Evolutionary conservation across 2,329 filamentous ascomycete genomes (phyloP), one percentile per base, ranked within the genome.

Genomic region (Colletotrichum echinochloae): DNA sequence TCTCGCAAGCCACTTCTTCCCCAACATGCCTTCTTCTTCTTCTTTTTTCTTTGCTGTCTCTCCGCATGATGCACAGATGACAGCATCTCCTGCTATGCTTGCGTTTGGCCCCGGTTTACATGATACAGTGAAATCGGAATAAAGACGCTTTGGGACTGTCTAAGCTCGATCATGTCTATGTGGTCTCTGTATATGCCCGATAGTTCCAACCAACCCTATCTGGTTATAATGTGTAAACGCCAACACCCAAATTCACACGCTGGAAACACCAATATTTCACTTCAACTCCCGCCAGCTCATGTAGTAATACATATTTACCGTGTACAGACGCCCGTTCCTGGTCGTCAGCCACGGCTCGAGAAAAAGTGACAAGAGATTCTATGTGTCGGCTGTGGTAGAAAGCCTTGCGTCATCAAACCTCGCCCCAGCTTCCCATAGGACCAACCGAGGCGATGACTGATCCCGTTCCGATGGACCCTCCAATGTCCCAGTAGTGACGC

Each of bases 401-500:
- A 44, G 9, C 61, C 57, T 39, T 6, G 18, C n/a, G 3, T 46
- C 33, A 20, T 80, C 75, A 92, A 33, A 92, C 88, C 81, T 95
- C 93, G 12, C 92, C 93, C 93, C 93, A 96, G 74, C 88, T 91
- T 20, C 93, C 93, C 85, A 92, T 89, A 11, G 88, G 88, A 1
- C 90, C 91, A 48, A 87, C 88, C 57, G 88, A 87, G 2, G 88
- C 89, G 78, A 93, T 89, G 72, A 91, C 85, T 73, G 91, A 93
- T 4, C 92, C 92, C 65, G 92, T 95, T 2, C 92, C 93, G 30
- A 94, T 87, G 75, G 90, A 94, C 7, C 90, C 92, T 33, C 94
- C 94, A 74, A 97, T 89, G 79, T 97, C 95, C 95, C 95, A 98
- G 80, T 97, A 98, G 78, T 97, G 94, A 63, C 94, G 85, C 55